phyloP scores from a whole-genome alignment of 768 basidiomycete genomes.

The Clitopilus passeckerianus region DNA sequence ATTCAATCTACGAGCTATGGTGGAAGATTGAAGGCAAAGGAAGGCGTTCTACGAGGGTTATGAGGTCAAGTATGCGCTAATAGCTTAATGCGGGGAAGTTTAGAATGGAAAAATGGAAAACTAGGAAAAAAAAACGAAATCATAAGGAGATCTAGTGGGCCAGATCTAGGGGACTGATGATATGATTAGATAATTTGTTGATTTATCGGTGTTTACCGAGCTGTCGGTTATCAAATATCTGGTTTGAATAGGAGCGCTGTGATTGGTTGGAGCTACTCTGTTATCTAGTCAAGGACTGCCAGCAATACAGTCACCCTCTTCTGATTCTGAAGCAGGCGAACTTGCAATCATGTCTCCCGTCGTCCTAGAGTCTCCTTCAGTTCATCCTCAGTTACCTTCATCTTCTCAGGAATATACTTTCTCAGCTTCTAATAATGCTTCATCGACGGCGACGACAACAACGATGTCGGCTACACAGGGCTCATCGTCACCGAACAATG shows the following conservation, averaged over 20 bases:
- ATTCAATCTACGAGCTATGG: neutral
- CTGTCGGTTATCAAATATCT: neutral
- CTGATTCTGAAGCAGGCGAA: neutral
- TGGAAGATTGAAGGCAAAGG: neutral
- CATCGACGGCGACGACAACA: constrained; percentile 4
- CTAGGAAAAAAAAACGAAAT: neutral
- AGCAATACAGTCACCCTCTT: constrained; percentile 4
- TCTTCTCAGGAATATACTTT: constrained; percentile 1
- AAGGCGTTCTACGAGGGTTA: neutral
- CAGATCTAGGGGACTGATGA: neutral
- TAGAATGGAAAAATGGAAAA: neutral
- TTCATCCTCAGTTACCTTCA: constrained; percentile 4
- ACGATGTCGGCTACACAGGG: constrained; percentile 8
- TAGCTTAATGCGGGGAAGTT: neutral
- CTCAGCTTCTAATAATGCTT: neutral
- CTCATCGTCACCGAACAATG: constrained; percentile 12
- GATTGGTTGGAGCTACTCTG: neutral
- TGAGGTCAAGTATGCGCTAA: neutral
- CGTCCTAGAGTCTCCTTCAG: constrained; percentile 7
- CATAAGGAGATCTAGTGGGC: neutral
- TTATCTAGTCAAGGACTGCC: neutral
- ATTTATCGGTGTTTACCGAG: neutral
- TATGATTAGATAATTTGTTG: neutral
- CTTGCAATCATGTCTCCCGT: constrained; percentile 11
- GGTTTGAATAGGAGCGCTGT: neutral